A percentile compares a stretch with the other conserved stretches of the same genome.
These are phyloP conservation scores for Ascoidea tarda DNA, from an alignment of 805 yeast genomes.

Conservation along the genomic window DNA sequence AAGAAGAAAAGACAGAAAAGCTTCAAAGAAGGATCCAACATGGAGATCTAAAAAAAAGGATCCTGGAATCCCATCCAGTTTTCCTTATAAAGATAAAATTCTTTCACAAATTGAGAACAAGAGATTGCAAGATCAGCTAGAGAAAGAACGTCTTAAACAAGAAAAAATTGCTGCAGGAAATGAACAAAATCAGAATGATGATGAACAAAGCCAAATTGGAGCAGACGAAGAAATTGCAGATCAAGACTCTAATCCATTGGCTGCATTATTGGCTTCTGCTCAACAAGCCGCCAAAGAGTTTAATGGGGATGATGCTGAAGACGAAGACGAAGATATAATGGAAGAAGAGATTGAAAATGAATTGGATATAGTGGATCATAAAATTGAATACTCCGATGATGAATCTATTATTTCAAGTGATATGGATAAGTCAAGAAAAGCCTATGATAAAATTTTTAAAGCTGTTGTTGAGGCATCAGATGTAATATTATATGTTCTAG, in stretches of 20 bases:
- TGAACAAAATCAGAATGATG: constrained; percentile 23
- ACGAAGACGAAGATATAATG: constrained; percentile 24
- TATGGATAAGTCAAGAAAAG: constrained; percentile 62
- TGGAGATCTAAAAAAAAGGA: constrained; percentile 87
- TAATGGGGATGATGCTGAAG: constrained; percentile 36
- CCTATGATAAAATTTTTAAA: constrained; percentile 88
- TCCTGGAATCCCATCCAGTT: constrained; percentile 88
- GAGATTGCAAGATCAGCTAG: constrained; percentile 41
- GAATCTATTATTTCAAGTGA: constrained; percentile 22
- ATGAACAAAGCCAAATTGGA: constrained; percentile 14
- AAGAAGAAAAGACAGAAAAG: constrained; percentile 69
- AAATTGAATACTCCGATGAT: constrained; percentile 25
- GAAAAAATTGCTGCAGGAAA: constrained; percentile 26
- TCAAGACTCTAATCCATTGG: constrained; percentile 39
- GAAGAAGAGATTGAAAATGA: constrained; percentile 30
- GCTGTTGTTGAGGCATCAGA: constrained; percentile 88
- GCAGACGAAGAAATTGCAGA: constrained; percentile 24
- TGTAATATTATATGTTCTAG: constrained; percentile 84
- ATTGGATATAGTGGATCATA: constrained; percentile 27
- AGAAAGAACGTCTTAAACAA: constrained; percentile 35
- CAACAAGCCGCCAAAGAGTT: constrained; percentile 72
- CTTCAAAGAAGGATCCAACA: constrained; percentile 78
- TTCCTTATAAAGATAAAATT: constrained; percentile 86
- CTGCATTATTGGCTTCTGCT: constrained; percentile 84
- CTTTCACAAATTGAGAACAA: constrained; percentile 55